Evolutionary conservation across 2,329 filamentous ascomycete genomes (phyloP).

Genomic region (Monosporascus sp.): DNA sequence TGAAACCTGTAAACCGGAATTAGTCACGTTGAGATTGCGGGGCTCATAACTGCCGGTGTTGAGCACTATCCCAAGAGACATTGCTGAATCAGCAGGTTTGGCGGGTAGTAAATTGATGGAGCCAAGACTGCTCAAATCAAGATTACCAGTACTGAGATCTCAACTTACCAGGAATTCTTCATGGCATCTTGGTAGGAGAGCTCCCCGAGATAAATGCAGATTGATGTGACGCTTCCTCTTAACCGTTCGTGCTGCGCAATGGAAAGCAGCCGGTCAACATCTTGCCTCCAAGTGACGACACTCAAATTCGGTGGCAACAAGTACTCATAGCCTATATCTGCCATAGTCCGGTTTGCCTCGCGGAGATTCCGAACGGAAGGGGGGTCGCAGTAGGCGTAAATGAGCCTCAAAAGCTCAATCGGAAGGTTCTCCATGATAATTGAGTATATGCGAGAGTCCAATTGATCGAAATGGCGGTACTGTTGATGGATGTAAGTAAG

Average conservation of each 20-base stretch:
- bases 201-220: slow-evolving; percentile 42
- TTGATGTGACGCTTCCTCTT: slow-evolving; percentile 34
- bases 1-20: slow-evolving; percentile 22
- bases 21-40: slow-evolving; percentile 7
- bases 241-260: slow-evolving; percentile 40
- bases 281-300: slow-evolving; percentile 40
- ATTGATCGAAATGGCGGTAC: neutral
- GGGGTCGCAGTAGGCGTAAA: slow-evolving; percentile 37
- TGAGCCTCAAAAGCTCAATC: slow-evolving; percentile 36
- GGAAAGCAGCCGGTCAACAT: slow-evolving; percentile 38
- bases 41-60: neutral
- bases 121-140: neutral
- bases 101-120: neutral
- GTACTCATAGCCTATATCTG: slow-evolving; percentile 38
- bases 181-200: slow-evolving; percentile 36
- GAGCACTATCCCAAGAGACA: neutral
- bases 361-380: slow-evolving; percentile 37
- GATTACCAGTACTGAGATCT: neutral
- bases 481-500: neutral
- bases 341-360: slow-evolving; percentile 32
- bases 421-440: slow-evolving; percentile 30
- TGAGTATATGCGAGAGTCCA: neutral
- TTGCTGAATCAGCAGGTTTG: neutral
- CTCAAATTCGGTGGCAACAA: slow-evolving; percentile 37
- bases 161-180: slow-evolving; percentile 24